Conservation (phyloP, 1,284 basidiomycete species). For the Cutaneotrichosporon dermatis region DNA sequence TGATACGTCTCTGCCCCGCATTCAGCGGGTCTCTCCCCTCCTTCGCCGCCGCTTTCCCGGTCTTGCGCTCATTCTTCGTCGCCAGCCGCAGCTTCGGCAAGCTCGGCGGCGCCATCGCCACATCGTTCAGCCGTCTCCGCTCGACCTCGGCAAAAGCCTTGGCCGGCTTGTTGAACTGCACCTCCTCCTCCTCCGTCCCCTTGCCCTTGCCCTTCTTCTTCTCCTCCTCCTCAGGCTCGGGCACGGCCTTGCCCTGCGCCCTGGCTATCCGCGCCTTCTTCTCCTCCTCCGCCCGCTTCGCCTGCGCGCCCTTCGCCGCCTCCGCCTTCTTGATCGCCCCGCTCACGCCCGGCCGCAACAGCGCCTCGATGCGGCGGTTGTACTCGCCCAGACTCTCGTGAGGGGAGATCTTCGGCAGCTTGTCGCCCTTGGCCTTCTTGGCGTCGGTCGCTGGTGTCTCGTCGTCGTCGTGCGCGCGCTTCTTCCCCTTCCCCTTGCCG, state of each 20-base stretch:
- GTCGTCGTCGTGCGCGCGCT: background rate
- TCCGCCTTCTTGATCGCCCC: slow-evolving; percentile 44
- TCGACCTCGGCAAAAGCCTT: slow-evolving; percentile 14
- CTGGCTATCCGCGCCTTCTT: slow-evolving; percentile 23
- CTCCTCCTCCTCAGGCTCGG: background rate
- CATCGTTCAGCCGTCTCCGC: slow-evolving; percentile 22
- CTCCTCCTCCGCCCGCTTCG: slow-evolving; percentile 19
- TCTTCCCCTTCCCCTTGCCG: slow-evolving; percentile 12
- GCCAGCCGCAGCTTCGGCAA: slow-evolving; percentile 22
- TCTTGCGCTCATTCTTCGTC: background rate
- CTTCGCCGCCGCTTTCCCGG: background rate
- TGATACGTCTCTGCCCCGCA: slow-evolving; percentile 41
- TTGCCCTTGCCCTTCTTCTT: background rate
- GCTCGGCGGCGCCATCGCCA: slow-evolving; percentile 28
- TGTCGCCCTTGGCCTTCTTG: slow-evolving; percentile 5
- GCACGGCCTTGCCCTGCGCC: slow-evolving; percentile 13
- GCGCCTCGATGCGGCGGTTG: slow-evolving; percentile 44
- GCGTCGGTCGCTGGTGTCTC: background rate
- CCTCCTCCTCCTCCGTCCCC: background rate
- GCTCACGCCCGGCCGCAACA: slow-evolving; percentile 38
- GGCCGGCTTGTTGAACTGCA: background rate
- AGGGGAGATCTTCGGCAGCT: slow-evolving; percentile 26
- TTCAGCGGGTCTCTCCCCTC: slow-evolving; percentile 32
- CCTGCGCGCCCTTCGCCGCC: slow-evolving; percentile 24
- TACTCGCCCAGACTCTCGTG: slow-evolving; percentile 40